phyloP scores from a whole-genome alignment of 352 stramenopile genomes.

The Phytopythium cucurbitacearum region DNA sequence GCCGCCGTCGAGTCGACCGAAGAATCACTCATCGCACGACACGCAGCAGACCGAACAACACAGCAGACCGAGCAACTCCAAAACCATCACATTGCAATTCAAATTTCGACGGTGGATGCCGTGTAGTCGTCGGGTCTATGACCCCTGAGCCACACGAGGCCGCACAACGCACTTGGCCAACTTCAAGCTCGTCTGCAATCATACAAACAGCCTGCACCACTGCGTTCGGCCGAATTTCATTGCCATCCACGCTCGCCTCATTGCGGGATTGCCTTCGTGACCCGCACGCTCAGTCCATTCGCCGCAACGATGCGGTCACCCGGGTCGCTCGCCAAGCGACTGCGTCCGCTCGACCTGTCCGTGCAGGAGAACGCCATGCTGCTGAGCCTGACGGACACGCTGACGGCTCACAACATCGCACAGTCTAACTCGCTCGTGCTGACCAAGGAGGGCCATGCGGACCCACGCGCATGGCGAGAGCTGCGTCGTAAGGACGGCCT shows the following conservation, averaged over 20 bases:
- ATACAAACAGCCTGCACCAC: too few species aligned
- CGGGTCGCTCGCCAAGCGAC: not conserved
- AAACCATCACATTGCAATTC: too few species aligned
- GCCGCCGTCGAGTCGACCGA: too few species aligned
- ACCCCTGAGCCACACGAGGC: too few species aligned
- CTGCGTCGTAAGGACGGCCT: constrained; percentile 21
- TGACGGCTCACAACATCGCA: constrained; percentile 39
- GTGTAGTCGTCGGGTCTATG: too few species aligned
- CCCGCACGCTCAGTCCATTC: not conserved
- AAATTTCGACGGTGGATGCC: too few species aligned
- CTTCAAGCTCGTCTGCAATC: too few species aligned
- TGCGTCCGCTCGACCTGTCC: constrained; percentile 9
- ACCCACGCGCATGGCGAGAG: constrained; percentile 26
- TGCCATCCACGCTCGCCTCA: not conserved
- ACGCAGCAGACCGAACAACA: too few species aligned
- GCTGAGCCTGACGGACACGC: constrained; percentile 23
- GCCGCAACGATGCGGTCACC: not conserved
- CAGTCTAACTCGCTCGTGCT: constrained; percentile 48
- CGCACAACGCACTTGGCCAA: too few species aligned
- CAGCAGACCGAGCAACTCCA: too few species aligned
- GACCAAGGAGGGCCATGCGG: constrained; percentile 36
- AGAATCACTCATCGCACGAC: too few species aligned
- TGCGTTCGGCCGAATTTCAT: too few species aligned
- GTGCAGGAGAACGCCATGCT: constrained; percentile 30
- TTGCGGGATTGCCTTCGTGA: not conserved